These are phyloP conservation scores for Pleoardoris graminearum DNA, from an alignment of 2,329 filamentous ascomycete genomes.

Conservation along the genomic window DNA sequence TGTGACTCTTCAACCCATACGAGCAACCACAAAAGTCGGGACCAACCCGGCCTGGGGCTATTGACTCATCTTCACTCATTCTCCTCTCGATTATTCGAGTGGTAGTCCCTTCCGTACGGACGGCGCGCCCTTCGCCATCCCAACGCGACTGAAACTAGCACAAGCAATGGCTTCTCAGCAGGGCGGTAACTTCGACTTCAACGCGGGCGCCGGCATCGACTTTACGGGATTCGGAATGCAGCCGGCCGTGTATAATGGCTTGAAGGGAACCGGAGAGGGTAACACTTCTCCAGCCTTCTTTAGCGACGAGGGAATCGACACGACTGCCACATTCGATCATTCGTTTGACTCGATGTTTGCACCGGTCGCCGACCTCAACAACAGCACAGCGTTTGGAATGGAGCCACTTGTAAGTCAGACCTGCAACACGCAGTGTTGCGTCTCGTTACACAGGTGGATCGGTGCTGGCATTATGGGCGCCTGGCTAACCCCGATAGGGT, in stretches of 20 bases:
- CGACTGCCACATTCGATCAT: conserved; percentile 23
- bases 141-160: neutral
- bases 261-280: conserved; percentile 34
- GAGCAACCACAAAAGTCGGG: conserved; percentile 21
- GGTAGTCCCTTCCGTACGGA: conserved; percentile 15
- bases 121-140: conserved; percentile 26
- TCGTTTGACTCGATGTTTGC: conserved; percentile 19
- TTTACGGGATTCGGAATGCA: conserved; percentile 34
- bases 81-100: conserved; percentile 28
- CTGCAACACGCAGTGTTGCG: neutral
- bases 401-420: conserved; percentile 33
- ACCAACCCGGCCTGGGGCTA: conserved; percentile 33
- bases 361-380: neutral
- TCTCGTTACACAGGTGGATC: neutral
- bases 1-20: conserved; percentile 5
- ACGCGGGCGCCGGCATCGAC: conserved; percentile 31
- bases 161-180: conserved; percentile 13
- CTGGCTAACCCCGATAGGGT: conserved; percentile 8
- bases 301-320: conserved; percentile 42
- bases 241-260: conserved; percentile 12
- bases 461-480: neutral
- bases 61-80: conserved; percentile 35
- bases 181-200: conserved; percentile 32
- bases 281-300: conserved; percentile 35
- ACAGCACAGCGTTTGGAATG: conserved; percentile 24